Evolutionary conservation across 331 rosid species (phyloP), one percentile per base, ranked within the genome.

Genomic region (Pyrus hybrid): DNA sequence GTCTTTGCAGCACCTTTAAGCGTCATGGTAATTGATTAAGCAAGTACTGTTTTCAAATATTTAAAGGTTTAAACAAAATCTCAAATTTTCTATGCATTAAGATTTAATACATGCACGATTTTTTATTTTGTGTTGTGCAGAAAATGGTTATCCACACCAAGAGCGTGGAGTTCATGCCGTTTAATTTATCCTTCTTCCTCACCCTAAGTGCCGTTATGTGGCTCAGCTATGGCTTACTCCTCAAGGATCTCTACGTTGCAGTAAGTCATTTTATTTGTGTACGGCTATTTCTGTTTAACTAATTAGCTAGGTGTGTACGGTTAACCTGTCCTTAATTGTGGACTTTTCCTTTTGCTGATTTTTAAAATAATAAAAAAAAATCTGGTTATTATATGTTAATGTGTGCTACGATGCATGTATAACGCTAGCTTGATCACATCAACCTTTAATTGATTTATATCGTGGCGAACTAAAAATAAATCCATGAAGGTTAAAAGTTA

Each of bases 131-230:
- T 68, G 23, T 43, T 13, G 35, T 66, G 43, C 78, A 94, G 99
- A 85, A 87, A 81, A 82, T 80, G 82, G 99, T 94, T 11, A 80
- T 94, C 57, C 90, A 89, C 10, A 94, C 99, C 17, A 94, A 92
- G 80, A 94, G 99, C 85, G 97, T 92, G 17, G 97, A 94, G 85
- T 92, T 85, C 86, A 87, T 94, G 99, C 99, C 99, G 1, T 80
- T 94, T 66, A 35, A 84, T 62, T 76, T 94, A 13, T 92, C 99
- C 25, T 73, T 90, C 47, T 96, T 92, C 66, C 94, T 94, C 83
- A 92, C 97, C 61, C 76, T 90, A 32, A 92, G 99, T 41, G 97
- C 99, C 2, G 22, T 86, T 56, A 77, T 67, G 81, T 94, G 99
- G 99, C 83, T 87, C 71, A 9, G 71, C 4, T 92, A 92, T 35